A percentile compares a stretch with the other conserved stretches of the same genome.
phyloP scores from a whole-genome alignment of 2,329 filamentous ascomycete genomes.

The Zalaria sp. region DNA sequence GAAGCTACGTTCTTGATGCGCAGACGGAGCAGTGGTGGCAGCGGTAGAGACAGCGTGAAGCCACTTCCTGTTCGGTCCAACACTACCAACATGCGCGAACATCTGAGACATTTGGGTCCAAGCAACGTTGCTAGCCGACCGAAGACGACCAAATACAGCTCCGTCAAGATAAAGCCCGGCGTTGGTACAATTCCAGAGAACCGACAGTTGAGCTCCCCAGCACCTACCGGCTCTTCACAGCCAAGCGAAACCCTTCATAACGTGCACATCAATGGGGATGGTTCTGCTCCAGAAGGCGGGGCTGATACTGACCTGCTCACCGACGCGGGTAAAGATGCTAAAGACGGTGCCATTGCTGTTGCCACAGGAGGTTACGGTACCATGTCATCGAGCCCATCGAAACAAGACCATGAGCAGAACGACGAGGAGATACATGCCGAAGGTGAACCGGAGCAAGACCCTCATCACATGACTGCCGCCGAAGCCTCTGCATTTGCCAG shows the following conservation, averaged over 20 bases:
- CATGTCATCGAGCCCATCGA: slow-evolving; percentile 12
- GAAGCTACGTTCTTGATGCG: slow-evolving; percentile 28
- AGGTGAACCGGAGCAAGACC: background rate
- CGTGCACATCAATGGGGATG: slow-evolving; percentile 1
- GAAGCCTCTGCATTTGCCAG: slow-evolving; percentile 7
- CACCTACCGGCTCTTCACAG: background rate
- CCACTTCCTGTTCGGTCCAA: slow-evolving; percentile 32
- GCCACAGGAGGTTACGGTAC: slow-evolving; percentile 27
- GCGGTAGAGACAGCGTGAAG: slow-evolving; percentile 10
- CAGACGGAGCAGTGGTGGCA: slow-evolving; percentile 28
- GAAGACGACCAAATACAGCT: slow-evolving; percentile 45
- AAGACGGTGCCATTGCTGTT: slow-evolving; percentile 51
- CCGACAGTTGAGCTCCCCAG: slow-evolving; percentile 1
- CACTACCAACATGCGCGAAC: slow-evolving; percentile 42
- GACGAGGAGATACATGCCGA: slow-evolving; percentile 1
- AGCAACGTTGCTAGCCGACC: slow-evolving; percentile 48
- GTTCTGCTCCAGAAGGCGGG: slow-evolving; percentile 32
- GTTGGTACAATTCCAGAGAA: slow-evolving; percentile 27
- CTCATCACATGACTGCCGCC: slow-evolving; percentile 5
- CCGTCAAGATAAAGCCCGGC: slow-evolving; percentile 52
- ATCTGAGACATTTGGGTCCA: slow-evolving; percentile 49
- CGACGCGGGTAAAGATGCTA: slow-evolving; percentile 42
- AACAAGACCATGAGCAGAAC: background rate
- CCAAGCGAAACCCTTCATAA: background rate
- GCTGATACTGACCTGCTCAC: slow-evolving; percentile 40